Conservation (phyloP, 148 eudicot genomes). For the Euryodendron excelsum region DNA sequence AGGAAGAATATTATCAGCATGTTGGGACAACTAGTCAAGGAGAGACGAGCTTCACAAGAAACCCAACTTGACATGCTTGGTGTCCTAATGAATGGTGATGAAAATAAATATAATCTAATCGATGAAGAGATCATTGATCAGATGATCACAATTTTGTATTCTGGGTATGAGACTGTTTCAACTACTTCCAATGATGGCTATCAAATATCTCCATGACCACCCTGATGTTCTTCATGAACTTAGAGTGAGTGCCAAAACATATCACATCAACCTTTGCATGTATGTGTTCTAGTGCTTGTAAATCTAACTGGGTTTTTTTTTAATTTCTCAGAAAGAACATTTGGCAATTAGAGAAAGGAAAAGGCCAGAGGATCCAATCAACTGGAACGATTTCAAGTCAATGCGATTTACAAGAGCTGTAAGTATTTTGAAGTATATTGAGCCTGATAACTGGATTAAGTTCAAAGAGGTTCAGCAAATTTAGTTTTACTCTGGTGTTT, state of each 20-base stretch:
- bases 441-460: background rate
- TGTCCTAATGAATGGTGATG: constrained; percentile 55
- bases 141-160: constrained; percentile 86
- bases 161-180: constrained; percentile 97
- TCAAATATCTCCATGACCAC: constrained; percentile 98
- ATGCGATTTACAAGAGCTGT: constrained; percentile 96
- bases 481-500: background rate
- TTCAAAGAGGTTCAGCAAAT: background rate
- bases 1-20: constrained; percentile 66
- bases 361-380: constrained; percentile 68
- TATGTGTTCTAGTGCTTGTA: background rate
- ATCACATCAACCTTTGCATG: background rate
- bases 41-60: constrained; percentile 54
- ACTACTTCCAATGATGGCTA: constrained; percentile 99
- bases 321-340: constrained; percentile 67
- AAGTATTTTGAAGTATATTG: constrained; percentile 22
- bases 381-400: constrained; percentile 80
- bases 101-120: constrained; percentile 54
- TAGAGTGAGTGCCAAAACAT: constrained; percentile 51
- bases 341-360: constrained; percentile 75
- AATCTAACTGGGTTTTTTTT: background rate
- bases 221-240: constrained; percentile 82
- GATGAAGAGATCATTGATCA: constrained; percentile 97
- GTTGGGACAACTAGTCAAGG: constrained; percentile 55
- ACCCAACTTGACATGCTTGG: constrained; percentile 65